Evolutionary conservation across 768 basidiomycete genomes (phyloP), one percentile per base, ranked within the genome.

Genomic region (Tylopilus cervinicoccineus): DNA sequence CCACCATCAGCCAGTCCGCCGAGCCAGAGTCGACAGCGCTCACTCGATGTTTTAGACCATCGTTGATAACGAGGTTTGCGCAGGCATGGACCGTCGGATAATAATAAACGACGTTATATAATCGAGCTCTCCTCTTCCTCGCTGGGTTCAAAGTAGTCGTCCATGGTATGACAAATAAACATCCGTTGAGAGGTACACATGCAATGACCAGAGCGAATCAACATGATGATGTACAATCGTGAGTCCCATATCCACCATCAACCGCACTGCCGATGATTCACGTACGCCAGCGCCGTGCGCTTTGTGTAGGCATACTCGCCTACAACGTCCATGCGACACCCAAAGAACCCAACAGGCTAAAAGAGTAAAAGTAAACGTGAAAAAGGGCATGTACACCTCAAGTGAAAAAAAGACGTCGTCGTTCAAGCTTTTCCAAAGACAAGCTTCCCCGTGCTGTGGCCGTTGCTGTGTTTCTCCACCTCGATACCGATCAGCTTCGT

Each of bases 401-500:
- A 48, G 27, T 23, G n/a, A 38, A 27, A 41, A 10, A 14, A 13
- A 8, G 5, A 20, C 0, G 6, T 11, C 14, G 5, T 34, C 9
- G 26, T 38, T 73, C 61, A 75, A 40, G 71, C 60, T 49, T 66
- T 70, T 5, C 66, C 65, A 50, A 81, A 81, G 47, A 80, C 67
- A 32, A 79, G 72, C 55, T 72, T 78, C 41, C 78, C 79, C 3
- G 69, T 68, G 40, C 70, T 60, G 33, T 62, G 61, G n/a, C 62
- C 64, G 24, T 67, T 61, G 8, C 63, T 58, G 39, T 69, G 66
- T 52, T 75, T 79, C 57, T 76, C 74, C 50, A 82, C 72, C 57
- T 84, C 81, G 51, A 86, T 72, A 22, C 84, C 84, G 27, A 80
- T 70, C 31, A 86, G 60, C 38, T 71, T 67, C 27, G 79, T 82